A percentile compares a stretch with the other conserved stretches of the same genome.
These are phyloP conservation scores for Xylaria telfairii DNA, from an alignment of 495 filamentous ascomycete genomes.

Conservation along the genomic window DNA sequence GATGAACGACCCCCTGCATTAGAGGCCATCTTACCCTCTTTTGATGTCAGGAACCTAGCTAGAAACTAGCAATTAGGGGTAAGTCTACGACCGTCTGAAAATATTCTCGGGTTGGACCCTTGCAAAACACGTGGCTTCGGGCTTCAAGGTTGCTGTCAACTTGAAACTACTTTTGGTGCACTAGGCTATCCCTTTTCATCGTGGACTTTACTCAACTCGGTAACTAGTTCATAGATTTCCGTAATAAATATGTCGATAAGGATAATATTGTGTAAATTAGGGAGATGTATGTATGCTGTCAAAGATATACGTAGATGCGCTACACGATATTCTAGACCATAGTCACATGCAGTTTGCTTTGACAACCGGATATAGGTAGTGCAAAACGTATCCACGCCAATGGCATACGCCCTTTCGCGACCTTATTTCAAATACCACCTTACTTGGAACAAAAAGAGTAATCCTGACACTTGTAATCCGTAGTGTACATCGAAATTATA, in stretches of 20 bases:
- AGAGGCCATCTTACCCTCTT: not conserved
- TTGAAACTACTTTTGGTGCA: not conserved
- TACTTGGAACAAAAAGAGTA: not conserved
- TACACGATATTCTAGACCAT: not conserved
- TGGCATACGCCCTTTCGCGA: not conserved
- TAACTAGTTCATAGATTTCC: not conserved
- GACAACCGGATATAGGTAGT: not conserved
- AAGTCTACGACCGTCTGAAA: not conserved
- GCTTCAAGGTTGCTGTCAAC: slow-evolving; percentile 8
- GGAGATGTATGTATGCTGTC: not conserved
- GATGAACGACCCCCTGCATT: slow-evolving; percentile 19
- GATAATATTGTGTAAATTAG: not conserved
- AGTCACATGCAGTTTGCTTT: not conserved
- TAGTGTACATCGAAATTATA: not conserved
- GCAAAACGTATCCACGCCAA: not conserved
- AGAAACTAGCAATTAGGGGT: slow-evolving; percentile 4
- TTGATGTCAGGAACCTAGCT: not conserved
- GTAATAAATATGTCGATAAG: not conserved
- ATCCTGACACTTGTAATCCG: not conserved
- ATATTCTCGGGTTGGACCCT: slow-evolving; percentile 3
- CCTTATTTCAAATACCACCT: not conserved
- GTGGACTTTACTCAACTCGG: not conserved
- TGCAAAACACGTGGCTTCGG: slow-evolving; percentile 24
- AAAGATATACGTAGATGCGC: not conserved
- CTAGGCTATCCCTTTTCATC: not conserved